Percentiles rank a stretch among this genome's conserved stretches.
These are phyloP conservation scores for Candida pini DNA, from an alignment of 805 yeast species.

Conservation along the genomic window DNA sequence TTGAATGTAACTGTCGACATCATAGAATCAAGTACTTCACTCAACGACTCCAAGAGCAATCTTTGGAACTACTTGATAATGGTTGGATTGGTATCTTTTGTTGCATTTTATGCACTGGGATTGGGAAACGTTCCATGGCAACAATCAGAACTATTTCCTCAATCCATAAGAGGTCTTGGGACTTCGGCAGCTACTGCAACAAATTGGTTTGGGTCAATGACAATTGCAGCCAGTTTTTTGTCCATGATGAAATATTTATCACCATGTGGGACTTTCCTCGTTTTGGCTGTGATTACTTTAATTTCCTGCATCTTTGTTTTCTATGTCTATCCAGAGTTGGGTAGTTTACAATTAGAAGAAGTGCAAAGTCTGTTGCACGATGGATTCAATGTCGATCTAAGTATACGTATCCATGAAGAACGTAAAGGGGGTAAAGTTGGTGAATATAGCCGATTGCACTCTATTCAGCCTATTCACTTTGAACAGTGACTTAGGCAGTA, in stretches of 20 bases:
- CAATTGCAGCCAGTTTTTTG: constrained; percentile 85
- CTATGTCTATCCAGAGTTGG: constrained; percentile 45
- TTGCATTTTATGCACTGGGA: constrained; percentile 89
- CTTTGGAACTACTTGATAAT: constrained; percentile 92
- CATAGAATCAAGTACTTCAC: constrained; percentile 31
- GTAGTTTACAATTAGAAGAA: constrained; percentile 48
- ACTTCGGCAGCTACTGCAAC: constrained; percentile 86
- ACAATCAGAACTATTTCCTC: constrained; percentile 92
- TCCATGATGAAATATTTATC: constrained; percentile 92
- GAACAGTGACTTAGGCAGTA: too few relatives aligned
- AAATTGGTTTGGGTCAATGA: constrained; percentile 93
- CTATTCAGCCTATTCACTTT: too few relatives aligned
- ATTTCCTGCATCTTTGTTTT: constrained; percentile 39
- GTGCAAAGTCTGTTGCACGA: constrained; percentile 38
- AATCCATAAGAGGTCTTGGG: constrained; percentile 88
- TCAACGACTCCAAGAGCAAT: too few relatives aligned
- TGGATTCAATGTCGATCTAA: constrained; percentile 43
- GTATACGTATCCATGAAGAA: constrained; percentile 26
- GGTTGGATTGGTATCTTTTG: constrained; percentile 78
- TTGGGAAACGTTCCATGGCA: constrained; percentile 99
- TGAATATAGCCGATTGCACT: too few relatives aligned
- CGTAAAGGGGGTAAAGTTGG: not conserved
- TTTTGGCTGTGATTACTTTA: constrained; percentile 42
- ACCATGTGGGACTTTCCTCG: constrained; percentile 82
- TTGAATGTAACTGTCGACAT: constrained; percentile 32